Evolutionary conservation across 768 basidiomycete species (phyloP).

Genomic region (Pholiota molesta): DNA sequence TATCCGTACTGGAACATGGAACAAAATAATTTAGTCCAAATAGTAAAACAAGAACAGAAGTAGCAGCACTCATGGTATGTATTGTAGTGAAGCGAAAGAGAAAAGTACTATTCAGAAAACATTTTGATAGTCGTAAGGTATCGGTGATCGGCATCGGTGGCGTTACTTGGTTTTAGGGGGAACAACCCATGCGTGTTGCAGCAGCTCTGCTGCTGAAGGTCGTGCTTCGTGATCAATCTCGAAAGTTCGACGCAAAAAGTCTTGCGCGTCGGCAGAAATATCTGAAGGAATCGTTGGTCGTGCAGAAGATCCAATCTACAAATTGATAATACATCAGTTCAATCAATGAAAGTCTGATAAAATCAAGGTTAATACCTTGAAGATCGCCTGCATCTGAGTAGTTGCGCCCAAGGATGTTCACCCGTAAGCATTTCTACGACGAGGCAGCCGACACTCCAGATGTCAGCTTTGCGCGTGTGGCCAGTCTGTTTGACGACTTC

Average conservation of each 20-base stretch:
- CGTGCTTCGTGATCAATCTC: constrained; percentile 81
- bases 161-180: constrained; percentile 8
- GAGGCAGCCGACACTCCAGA: constrained; percentile 95
- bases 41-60: not conserved
- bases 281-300: constrained; percentile 90
- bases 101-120: not conserved
- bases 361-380: constrained; percentile 64
- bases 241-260: constrained; percentile 86
- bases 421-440: constrained; percentile 98
- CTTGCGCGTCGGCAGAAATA: constrained; percentile 85
- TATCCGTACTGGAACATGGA: constrained; percentile 9
- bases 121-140: not conserved
- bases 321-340: not conserved
- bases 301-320: constrained; percentile 88
- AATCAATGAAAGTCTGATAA: not conserved
- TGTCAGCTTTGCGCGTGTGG: constrained; percentile 91
- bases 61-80: not conserved
- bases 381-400: constrained; percentile 99
- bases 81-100: not conserved
- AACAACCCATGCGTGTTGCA: constrained; percentile 74
- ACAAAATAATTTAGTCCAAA: constrained; percentile 25
- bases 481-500: constrained; percentile 97
- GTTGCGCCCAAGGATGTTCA: constrained; percentile 92
- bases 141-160: not conserved
- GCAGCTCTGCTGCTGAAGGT: constrained; percentile 76